These are phyloP conservation scores for Talaromyces liani DNA, from an alignment of 495 filamentous ascomycete species.

Conservation along the genomic window DNA sequence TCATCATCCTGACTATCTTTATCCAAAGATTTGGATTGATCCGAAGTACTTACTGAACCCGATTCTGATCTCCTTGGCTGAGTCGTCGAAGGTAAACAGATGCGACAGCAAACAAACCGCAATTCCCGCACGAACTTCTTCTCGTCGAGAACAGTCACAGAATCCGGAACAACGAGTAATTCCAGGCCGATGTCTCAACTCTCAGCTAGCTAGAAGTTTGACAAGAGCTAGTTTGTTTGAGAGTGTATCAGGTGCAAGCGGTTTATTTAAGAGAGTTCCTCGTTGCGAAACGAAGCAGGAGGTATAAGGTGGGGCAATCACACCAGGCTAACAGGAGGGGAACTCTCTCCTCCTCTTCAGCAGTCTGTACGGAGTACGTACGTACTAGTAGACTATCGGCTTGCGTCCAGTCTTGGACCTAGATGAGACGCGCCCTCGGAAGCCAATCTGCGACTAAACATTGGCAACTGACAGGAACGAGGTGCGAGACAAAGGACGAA, in stretches of 20 bases:
- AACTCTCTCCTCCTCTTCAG: neutral
- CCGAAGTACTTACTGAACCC: neutral
- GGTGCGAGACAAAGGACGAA: neutral
- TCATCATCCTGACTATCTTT: neutral
- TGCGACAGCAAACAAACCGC: neutral
- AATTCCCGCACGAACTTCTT: neutral
- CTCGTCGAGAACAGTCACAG: neutral
- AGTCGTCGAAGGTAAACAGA: neutral
- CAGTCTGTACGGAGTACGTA: neutral
- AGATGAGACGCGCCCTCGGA: neutral
- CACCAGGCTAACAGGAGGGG: neutral
- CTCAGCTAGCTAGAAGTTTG: neutral
- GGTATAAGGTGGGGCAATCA: slow-evolving; percentile 10
- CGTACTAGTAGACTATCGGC: no score
- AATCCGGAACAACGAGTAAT: neutral
- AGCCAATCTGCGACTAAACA: neutral
- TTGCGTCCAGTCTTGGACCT: neutral
- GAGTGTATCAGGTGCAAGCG: neutral
- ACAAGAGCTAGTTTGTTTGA: neutral
- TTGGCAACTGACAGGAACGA: neutral
- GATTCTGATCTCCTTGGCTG: neutral
- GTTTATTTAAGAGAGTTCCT: neutral
- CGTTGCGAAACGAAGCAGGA: slow-evolving; percentile 4
- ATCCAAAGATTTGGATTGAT: neutral
- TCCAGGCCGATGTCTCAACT: neutral